Conservation (phyloP, 225 moss, liverwort and hornwort genomes). For the Thuidium tamariscinum region DNA sequence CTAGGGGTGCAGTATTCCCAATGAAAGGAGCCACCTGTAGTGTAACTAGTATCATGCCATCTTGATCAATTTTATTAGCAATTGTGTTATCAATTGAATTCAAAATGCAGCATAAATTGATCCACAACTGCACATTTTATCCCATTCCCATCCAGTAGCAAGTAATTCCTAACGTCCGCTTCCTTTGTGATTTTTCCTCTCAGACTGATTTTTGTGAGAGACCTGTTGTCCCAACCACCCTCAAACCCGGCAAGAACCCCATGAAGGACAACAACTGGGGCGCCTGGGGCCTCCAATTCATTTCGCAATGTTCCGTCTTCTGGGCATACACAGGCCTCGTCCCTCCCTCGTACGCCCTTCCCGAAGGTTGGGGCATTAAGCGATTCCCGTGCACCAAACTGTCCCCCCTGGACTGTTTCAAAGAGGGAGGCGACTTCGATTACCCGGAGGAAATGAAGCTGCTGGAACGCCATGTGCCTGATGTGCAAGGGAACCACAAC, state of each 20-base stretch:
- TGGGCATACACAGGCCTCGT: constrained; percentile 21
- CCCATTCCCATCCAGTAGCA: not conserved
- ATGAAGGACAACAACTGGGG: constrained; percentile 71
- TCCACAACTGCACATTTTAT: too few relatives aligned
- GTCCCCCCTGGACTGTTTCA: constrained; percentile 66
- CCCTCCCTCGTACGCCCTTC: constrained; percentile 22
- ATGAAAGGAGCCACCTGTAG: not conserved
- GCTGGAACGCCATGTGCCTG: constrained; percentile 56
- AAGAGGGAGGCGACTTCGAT: constrained; percentile 71
- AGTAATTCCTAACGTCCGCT: not conserved
- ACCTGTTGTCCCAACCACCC: constrained; percentile 45
- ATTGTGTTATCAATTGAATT: not conserved
- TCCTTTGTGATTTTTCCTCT: not conserved
- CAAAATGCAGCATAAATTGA: too few relatives aligned
- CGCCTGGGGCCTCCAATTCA: constrained; percentile 63
- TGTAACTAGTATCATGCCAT: not conserved
- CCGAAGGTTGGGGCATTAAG: constrained; percentile 69
- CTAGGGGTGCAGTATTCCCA: not conserved
- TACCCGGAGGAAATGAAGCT: constrained; percentile 64
- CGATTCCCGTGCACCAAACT: constrained; percentile 82
- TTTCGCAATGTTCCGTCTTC: constrained; percentile 59
- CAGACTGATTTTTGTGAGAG: constrained; percentile 79
- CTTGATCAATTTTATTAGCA: not conserved
- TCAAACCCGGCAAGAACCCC: constrained; percentile 63
- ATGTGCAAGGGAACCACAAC: constrained; percentile 5